Conservation (phyloP, 2,329 filamentous ascomycete species). For the Coniochaeta hoffmannii region DNA sequence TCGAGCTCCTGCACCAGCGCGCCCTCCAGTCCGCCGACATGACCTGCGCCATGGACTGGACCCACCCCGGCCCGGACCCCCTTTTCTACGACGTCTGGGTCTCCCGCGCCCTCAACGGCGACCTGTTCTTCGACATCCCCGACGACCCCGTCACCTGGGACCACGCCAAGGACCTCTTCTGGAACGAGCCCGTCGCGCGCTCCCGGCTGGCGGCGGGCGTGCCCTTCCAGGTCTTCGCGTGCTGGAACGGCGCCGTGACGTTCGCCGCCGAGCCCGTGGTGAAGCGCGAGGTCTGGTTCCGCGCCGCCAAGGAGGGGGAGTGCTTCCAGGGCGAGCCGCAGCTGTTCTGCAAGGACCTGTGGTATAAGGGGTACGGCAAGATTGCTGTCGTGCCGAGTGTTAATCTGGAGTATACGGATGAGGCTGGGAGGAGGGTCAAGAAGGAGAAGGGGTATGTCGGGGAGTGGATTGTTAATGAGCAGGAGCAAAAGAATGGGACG, state of each 20-base stretch:
- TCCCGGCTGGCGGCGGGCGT: constrained; percentile 21
- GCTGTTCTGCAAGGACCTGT: constrained; percentile 34
- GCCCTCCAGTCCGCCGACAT: constrained; percentile 25
- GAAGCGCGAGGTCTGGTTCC: not conserved
- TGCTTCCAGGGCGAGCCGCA: constrained; percentile 33
- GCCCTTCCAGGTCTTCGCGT: constrained; percentile 48
- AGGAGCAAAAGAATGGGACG: constrained; percentile 15
- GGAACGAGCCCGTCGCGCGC: constrained; percentile 30
- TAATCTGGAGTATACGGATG: constrained; percentile 32
- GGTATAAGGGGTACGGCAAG: constrained; percentile 23
- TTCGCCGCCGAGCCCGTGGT: constrained; percentile 3
- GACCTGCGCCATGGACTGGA: constrained; percentile 51
- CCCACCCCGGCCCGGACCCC: constrained; percentile 27
- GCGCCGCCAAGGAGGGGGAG: constrained; percentile 16
- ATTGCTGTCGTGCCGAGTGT: constrained; percentile 34
- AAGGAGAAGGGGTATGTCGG: constrained; percentile 40
- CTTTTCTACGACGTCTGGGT: constrained; percentile 48
- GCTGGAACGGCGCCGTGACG: constrained; percentile 43
- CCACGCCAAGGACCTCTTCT: constrained; percentile 38
- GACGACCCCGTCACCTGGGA: constrained; percentile 33
- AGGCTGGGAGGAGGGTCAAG: constrained; percentile 36
- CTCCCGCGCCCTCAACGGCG: constrained; percentile 37
- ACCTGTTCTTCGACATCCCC: constrained; percentile 43
- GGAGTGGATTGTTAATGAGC: constrained; percentile 22
- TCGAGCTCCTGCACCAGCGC: constrained; percentile 44